Conservation (phyloP, 352 stramenopile species). For the Globisporangium viniferum region DNA sequence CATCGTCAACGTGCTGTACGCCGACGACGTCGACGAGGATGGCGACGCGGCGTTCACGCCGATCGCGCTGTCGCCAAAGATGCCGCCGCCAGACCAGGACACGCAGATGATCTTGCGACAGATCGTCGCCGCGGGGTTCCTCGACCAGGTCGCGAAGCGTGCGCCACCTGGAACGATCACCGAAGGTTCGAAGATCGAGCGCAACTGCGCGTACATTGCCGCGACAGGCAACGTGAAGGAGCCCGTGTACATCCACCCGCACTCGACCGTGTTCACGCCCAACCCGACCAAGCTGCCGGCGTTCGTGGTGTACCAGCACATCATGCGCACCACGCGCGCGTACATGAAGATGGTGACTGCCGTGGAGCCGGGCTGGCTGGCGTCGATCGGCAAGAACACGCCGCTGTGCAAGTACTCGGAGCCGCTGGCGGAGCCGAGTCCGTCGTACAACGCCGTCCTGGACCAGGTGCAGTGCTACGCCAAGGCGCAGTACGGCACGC, state of each 20-base stretch:
- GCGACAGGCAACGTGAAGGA: conserved; percentile 56
- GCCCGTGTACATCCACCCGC: conserved; percentile 81
- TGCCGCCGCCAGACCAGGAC: conserved; percentile 60
- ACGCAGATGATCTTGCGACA: conserved; percentile 65
- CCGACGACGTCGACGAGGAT: conserved; percentile 26
- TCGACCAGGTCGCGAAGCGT: conserved; percentile 82
- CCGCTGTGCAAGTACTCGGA: conserved; percentile 68
- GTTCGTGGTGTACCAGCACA: conserved; percentile 79
- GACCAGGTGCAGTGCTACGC: conserved; percentile 80
- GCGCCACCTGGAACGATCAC: conserved; percentile 69
- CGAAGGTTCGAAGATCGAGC: conserved; percentile 77
- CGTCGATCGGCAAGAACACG: conserved; percentile 69
- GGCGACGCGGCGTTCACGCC: conserved; percentile 27
- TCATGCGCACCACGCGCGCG: conserved; percentile 69
- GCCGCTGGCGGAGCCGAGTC: conserved; percentile 55
- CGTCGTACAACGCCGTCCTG: conserved; percentile 49
- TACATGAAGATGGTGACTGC: conserved; percentile 98
- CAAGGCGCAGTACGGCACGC: conserved; percentile 68
- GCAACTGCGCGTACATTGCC: conserved; percentile 76
- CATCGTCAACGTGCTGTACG: conserved; percentile 75
- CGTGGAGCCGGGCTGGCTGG: conserved; percentile 96
- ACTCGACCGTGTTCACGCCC: conserved; percentile 77
- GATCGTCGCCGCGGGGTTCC: conserved; percentile 75
- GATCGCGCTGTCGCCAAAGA: conserved; percentile 54
- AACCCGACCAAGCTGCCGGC: conserved; percentile 58